Percentiles rank a stretch among this genome's conserved stretches.
Conservation (phyloP, 805 yeast genomes). For the Lipomyces oligophaga region DNA sequence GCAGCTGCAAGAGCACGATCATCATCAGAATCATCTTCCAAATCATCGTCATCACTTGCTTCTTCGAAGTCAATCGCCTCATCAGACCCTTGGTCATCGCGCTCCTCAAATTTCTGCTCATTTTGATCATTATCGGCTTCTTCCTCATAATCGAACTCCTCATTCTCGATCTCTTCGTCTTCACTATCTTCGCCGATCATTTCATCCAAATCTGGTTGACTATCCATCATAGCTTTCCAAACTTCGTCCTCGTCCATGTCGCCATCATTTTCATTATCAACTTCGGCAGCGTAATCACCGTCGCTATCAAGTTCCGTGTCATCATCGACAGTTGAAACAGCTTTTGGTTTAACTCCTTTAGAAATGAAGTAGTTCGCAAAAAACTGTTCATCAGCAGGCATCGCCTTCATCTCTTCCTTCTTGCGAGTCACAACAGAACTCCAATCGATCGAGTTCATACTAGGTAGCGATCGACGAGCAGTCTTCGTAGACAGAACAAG, state of each 20-base stretch:
- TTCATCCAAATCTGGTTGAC: slow-evolving; percentile 40
- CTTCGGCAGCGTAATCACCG: slow-evolving; percentile 55
- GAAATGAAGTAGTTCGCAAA: slow-evolving; percentile 35
- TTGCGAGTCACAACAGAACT: slow-evolving; percentile 49
- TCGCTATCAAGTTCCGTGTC: slow-evolving; percentile 41
- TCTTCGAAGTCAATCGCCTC: slow-evolving; percentile 37
- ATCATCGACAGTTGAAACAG: slow-evolving; percentile 35
- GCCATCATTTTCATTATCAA: slow-evolving; percentile 58
- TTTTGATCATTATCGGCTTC: slow-evolving; percentile 40
- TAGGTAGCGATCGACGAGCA: slow-evolving; percentile 55
- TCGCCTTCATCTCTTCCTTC: background rate
- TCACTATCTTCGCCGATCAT: slow-evolving; percentile 54
- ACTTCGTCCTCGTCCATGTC: slow-evolving; percentile 63
- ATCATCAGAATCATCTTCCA: slow-evolving; percentile 31
- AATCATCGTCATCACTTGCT: slow-evolving; percentile 30
- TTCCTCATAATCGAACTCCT: slow-evolving; percentile 35
- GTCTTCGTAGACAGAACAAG: slow-evolving; percentile 35
- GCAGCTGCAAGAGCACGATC: slow-evolving; percentile 38
- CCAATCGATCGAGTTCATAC: slow-evolving; percentile 88
- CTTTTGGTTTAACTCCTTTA: slow-evolving; percentile 36
- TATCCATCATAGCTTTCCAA: slow-evolving; percentile 76
- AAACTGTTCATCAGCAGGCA: slow-evolving; percentile 54
- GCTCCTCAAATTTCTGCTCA: slow-evolving; percentile 42
- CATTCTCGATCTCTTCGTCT: slow-evolving; percentile 32
- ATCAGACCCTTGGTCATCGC: slow-evolving; percentile 43